Base-by-base conservation (phyloP, 2,329 filamentous ascomycete genomes). In the Alternaria viburni region DNA sequence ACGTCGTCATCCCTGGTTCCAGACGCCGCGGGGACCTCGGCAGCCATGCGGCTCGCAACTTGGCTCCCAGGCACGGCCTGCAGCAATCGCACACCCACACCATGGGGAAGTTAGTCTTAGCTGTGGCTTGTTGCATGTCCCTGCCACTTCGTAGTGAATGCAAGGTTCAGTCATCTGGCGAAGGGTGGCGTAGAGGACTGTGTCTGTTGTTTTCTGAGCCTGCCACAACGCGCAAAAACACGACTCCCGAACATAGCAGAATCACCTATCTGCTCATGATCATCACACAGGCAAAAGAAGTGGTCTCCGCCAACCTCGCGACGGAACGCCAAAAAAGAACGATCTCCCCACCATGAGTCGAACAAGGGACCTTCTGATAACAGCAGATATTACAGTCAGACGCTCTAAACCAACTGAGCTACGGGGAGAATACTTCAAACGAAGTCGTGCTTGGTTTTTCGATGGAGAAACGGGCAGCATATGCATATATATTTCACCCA, bases 321-420 rank as follows among this genome's bases (percentile, higher is more conserved):
- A 3, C 21, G 13, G 9, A 41, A 25, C 30, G 52, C 54, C 47
- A 65, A 69, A 67, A 60, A 65, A 65, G 56, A 51, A 43, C 54
- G 30, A 43, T 76, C 75, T 77, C 74, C 75, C 67, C 73, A 75
- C 73, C 74, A 72, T 69, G 69, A 72, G 71, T 72, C 70, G 70
- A 72, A 72, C 69, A 69, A 71, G 70, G 67, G 70, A 72, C 75
- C 73, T 77, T 77, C 76, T 69, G 75, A 74, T 76, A 61, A 71
- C 72, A 76, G 72, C 62, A 47, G 64, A 68, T 71, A 74, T 77
- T 76, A 76, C 74, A 76, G 74, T 74, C 74, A 72, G 76, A 77
- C 74, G 75, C 76, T 73, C 76, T 77, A 69, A 75, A 74, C 75
- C 75, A 77, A 78, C 73, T 72, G 71, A 69, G 71, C 70, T 69